Base-by-base conservation (phyloP, 768 basidiomycete genomes). In the Russula foetens region DNA sequence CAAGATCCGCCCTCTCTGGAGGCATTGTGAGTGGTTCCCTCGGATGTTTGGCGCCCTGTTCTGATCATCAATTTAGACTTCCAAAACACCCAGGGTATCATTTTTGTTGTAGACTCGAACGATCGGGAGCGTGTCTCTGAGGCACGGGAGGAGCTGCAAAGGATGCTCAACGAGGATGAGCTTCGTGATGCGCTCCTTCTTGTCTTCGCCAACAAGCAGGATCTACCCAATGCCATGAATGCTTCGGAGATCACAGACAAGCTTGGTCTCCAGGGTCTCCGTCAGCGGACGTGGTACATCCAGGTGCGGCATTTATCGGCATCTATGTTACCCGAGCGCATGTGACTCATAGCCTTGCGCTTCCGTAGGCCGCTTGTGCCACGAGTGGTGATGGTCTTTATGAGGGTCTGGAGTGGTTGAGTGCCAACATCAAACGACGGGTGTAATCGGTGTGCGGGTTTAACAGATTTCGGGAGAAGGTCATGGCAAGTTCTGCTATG, bases 31-130 rank as follows among this genome's bases (percentile, higher is more conserved):
- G 93, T 85, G 56, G 66, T 24, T n/a, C 48, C 26, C 21, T 35
- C 60, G 66, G 61, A 46, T 56, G 54, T 65, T 62, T 66, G 59
- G 53, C 63, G 35, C 53, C 33, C 24, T 45, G 48, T 59, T 59
- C 62, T 67, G 51, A 69, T 19, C 35, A 14, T 35, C 4, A 41
- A 39, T 11, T 53, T 41, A 99, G 97, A 99, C 81, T 99, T 97
- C 94, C 96, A 98, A 78, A 98, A 98, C 81, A 99, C 97, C 29
- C 96, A 99, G 78, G 97, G 96, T 66, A 98, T 99, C 78, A 98
- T 99, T 72, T 98, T 98, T 74, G 97, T 99, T 52, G 95, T 98
- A 62, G 97, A 99, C 74, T 99, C 97, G 55, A 98, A 99, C 76
- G 97, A 99, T 79, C 81, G 97, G 76, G 97, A 99, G 77, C 97